Evolutionary conservation across 495 filamentous ascomycete genomes (phyloP).

Genomic region (Trichocladium uniseriatum): DNA sequence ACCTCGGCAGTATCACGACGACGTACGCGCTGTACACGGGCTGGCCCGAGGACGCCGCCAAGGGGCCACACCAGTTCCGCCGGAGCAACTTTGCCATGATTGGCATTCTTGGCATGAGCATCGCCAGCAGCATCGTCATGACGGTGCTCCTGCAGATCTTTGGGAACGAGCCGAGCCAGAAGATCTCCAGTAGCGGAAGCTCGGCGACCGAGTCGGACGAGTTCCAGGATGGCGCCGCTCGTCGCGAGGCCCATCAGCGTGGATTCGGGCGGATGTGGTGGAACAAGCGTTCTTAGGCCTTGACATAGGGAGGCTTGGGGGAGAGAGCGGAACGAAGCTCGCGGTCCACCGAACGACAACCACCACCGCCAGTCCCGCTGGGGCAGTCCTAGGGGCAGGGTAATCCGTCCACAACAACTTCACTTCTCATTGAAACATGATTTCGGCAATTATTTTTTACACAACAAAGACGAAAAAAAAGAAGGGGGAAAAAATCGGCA

Average conservation of each 20-base stretch:
- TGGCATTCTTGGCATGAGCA: constrained; percentile 70
- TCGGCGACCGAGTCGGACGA: constrained; percentile 36
- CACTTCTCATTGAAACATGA: constrained; percentile 17
- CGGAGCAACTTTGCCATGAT: constrained; percentile 84
- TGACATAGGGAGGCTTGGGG: not conserved
- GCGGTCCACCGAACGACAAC: constrained; percentile 9
- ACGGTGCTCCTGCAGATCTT: constrained; percentile 53
- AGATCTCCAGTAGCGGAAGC: constrained; percentile 26
- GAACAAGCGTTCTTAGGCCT: constrained; percentile 16
- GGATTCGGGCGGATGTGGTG: constrained; percentile 55
- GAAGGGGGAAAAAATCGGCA: not conserved
- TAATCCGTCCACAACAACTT: not conserved
- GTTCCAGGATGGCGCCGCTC: constrained; percentile 60
- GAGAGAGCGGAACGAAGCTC: constrained; percentile 1
- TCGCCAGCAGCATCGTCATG: constrained; percentile 59
- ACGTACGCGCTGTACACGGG: constrained; percentile 85
- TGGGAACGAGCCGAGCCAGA: constrained; percentile 45
- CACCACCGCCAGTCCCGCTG: constrained; percentile 1
- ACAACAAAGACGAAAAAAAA: not conserved
- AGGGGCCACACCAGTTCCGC: constrained; percentile 62
- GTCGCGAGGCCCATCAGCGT: constrained; percentile 56
- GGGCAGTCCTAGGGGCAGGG: not conserved
- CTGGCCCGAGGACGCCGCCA: constrained; percentile 63
- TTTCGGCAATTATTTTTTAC: constrained; percentile 1
- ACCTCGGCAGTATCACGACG: constrained; percentile 74